A percentile compares a stretch with the other conserved stretches of the same genome.
Evolutionary conservation across 768 basidiomycete species (phyloP).

Genomic region (Calocera cornea): DNA sequence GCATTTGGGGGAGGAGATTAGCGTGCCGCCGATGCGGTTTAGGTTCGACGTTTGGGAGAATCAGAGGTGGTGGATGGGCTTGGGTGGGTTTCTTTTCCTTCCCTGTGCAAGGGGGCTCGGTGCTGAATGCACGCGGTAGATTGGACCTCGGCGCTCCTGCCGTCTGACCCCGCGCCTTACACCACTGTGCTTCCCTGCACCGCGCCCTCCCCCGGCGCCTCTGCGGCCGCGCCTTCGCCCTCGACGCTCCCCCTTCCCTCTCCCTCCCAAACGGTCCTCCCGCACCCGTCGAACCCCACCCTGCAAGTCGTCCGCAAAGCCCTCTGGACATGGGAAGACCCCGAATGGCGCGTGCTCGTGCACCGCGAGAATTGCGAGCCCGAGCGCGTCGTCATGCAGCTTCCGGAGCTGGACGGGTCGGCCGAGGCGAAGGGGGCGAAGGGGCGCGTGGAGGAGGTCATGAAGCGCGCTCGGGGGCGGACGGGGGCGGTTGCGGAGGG

Average conservation of each 20-base stretch:
- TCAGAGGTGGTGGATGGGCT: conserved; percentile 94
- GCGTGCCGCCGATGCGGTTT: conserved; percentile 33
- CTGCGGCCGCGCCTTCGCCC: conserved; percentile 46
- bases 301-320: conserved; percentile 54
- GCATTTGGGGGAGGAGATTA: conserved; percentile 9
- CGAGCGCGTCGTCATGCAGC: conserved; percentile 45
- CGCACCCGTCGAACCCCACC: conserved; percentile 20
- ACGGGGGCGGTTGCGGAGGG: conserved; percentile 18
- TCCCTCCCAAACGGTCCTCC: conserved; percentile 33
- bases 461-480: conserved; percentile 16
- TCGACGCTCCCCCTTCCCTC: conserved; percentile 49
- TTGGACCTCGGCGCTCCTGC: conserved; percentile 86
- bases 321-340: conserved; percentile 80
- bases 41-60: conserved; percentile 87
- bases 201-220: conserved; percentile 49
- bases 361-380: conserved; percentile 34
- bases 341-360: conserved; percentile 74
- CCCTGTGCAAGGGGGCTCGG: background rate
- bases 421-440: conserved; percentile 38
- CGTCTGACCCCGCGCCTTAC: conserved; percentile 73
- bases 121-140: conserved; percentile 27
- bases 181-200: conserved; percentile 39
- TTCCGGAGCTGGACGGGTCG: conserved; percentile 41
- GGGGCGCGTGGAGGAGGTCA: conserved; percentile 26
- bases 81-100: conserved; percentile 21